Conservation (phyloP, 75 land plant genomes). For the Pinus tabuliformis region DNA sequence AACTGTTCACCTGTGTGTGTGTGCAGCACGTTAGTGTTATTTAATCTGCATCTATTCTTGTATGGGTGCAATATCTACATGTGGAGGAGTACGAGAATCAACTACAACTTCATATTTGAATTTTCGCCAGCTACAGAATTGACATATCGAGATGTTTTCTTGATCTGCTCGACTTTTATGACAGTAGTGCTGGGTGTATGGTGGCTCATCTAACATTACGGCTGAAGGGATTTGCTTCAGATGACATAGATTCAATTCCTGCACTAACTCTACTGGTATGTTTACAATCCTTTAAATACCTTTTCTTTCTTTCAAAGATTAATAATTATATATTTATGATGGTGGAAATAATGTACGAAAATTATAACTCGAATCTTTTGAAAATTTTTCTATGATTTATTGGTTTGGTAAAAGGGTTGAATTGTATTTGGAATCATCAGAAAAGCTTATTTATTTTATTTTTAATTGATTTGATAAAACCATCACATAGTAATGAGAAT, state of each 20-base stretch:
- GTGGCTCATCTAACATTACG: constrained; percentile 28
- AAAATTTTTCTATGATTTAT: too few relatives aligned
- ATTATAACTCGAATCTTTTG: too few relatives aligned
- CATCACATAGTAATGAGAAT: too few relatives aligned
- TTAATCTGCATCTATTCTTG: constrained; percentile 59
- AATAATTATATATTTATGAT: too few relatives aligned
- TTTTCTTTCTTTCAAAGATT: neutral
- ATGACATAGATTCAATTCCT: constrained; percentile 19
- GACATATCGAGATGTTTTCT: constrained; percentile 42
- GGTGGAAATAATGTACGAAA: too few relatives aligned
- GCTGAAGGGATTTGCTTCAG: constrained; percentile 12
- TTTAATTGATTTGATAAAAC: too few relatives aligned
- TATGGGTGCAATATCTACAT: constrained; percentile 49
- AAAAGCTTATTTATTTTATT: too few relatives aligned
- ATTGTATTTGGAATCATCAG: too few relatives aligned
- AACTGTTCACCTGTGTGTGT: too few relatives aligned
- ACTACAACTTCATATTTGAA: constrained; percentile 60
- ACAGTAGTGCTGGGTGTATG: constrained; percentile 29
- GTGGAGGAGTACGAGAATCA: constrained; percentile 51
- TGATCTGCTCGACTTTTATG: constrained; percentile 38
- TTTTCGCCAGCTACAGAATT: constrained; percentile 50
- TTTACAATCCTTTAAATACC: neutral
- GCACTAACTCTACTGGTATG: constrained; percentile 25
- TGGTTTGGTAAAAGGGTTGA: too few relatives aligned
- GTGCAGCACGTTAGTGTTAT: constrained; percentile 37